Base-by-base conservation (phyloP, 2,329 filamentous ascomycete genomes). In the Fusarium anguioides region DNA sequence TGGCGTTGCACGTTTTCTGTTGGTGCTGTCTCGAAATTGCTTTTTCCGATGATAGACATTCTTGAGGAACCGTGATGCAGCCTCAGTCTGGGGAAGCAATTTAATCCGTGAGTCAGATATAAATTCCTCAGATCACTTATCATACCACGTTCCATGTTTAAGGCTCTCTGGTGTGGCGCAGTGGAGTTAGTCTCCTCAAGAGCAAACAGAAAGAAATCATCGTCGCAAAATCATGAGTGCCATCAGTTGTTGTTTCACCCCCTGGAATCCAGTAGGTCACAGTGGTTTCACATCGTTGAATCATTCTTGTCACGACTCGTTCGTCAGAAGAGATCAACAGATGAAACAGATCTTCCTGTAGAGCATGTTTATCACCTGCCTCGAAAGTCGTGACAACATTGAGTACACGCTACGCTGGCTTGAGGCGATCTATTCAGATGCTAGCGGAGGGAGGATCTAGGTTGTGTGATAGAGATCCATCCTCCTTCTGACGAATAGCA, bases 31-130 rank as follows among this genome's bases (percentile, higher is more conserved):
- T 58, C 56, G 45, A 65, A 42, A 45, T 48, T 56, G 29, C 44
- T 54, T 60, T 69, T 45, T 44, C 56, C 55, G 68, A 66, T 49
- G 55, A 61, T 60, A 54, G 58, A 69, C 57, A 58, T 51, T 55
- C 40, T 64, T 60, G 47, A 67, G 52, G 31, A 62, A 51, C 41
- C 47, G 24, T 60, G 41, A 60, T 68, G 42, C 41, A 60, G 42
- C 53, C 51, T 65, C 60, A 62, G 53, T 72, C 66, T 69, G 70
- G 68, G 70, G 70, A 68, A 63, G 41, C 41, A 62, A n/a, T 39
- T 55, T 41, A 44, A 57, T 31, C 51, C 27, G 44, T 60, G 66
- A 59, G 50, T 57, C 31, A 41, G 46, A n/a, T 45, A 44, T 47
- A 48, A 59, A 60, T 64, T 70, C 53, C 51, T 66, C 47, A 17